These are phyloP conservation scores for Cucurbita pepo DNA, from an alignment of 306 rosid genomes.

Conservation along the genomic window DNA sequence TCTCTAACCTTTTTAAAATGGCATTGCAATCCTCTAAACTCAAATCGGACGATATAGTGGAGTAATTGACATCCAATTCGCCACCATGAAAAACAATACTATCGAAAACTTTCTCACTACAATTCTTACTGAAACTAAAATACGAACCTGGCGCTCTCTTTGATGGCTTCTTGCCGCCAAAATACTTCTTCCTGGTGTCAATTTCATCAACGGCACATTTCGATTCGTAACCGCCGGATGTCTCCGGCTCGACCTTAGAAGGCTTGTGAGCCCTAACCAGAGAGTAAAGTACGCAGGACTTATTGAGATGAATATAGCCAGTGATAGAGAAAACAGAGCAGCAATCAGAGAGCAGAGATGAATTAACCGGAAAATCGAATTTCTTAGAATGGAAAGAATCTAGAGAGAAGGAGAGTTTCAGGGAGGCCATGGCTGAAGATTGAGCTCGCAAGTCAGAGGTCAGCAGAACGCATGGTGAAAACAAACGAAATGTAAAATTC, in stretches of 20 bases:
- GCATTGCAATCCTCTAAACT: conserved; percentile 46
- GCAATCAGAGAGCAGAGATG: conserved; percentile 7
- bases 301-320: conserved; percentile 14
- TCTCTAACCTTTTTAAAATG: conserved; percentile 43
- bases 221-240: conserved; percentile 6
- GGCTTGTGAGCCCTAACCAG: conserved; percentile 13
- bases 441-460: neutral
- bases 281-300: conserved; percentile 23
- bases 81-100: conserved; percentile 19
- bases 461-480: neutral
- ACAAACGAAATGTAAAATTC: neutral
- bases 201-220: conserved; percentile 3
- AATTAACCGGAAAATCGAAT: conserved; percentile 6
- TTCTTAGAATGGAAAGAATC: conserved; percentile 34
- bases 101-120: conserved; percentile 18
- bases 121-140: conserved; percentile 13
- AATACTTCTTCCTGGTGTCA: conserved; percentile 12
- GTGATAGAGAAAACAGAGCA: conserved; percentile 9
- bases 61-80: conserved; percentile 51
- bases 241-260: conserved; percentile 14
- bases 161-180: conserved; percentile 5
- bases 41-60: conserved; percentile 27
- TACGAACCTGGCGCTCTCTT: conserved; percentile 19
- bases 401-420: conserved; percentile 29
- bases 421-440: conserved; percentile 38